Percentiles rank a stretch among this genome's conserved stretches.
phyloP scores from a whole-genome alignment of 1,139 yeast species.

The Saccharomyces hybrid region DNA sequence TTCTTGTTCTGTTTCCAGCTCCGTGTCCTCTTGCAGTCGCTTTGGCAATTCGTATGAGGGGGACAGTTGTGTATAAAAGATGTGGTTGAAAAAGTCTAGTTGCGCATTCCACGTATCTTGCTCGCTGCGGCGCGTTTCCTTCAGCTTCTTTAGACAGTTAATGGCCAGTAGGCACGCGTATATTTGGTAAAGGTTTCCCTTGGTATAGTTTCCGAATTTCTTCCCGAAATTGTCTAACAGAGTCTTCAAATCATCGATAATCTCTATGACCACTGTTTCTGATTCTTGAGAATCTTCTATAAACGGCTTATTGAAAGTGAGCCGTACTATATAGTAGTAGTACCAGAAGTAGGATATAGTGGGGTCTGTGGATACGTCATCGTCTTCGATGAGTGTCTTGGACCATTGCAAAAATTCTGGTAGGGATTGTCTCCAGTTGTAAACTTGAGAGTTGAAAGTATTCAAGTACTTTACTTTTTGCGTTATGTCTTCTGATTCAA shows the following conservation, averaged over 20 bases:
- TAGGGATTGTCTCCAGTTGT: slow-evolving; percentile 42
- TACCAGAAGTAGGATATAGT: slow-evolving; percentile 48
- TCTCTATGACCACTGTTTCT: slow-evolving; percentile 22
- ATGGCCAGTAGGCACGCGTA: slow-evolving; percentile 30
- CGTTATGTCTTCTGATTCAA: slow-evolving; percentile 25
- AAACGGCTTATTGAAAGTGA: slow-evolving; percentile 55
- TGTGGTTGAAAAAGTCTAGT: slow-evolving; percentile 22
- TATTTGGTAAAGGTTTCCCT: slow-evolving; percentile 28
- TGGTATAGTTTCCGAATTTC: slow-evolving; percentile 22
- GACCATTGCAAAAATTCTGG: slow-evolving; percentile 49
- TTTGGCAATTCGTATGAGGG: slow-evolving; percentile 26
- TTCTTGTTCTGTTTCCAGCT: slow-evolving; percentile 20
- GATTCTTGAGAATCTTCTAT: slow-evolving; percentile 33
- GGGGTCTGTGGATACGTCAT: slow-evolving; percentile 37
- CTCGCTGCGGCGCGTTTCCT: slow-evolving; percentile 9
- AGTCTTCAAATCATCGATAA: slow-evolving; percentile 25
- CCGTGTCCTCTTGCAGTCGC: slow-evolving; percentile 20
- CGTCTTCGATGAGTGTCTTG: slow-evolving; percentile 34
- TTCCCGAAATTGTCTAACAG: slow-evolving; percentile 25
- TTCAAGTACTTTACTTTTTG: slow-evolving; percentile 29
- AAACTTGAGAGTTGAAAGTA: slow-evolving; percentile 44
- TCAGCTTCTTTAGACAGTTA: slow-evolving; percentile 23
- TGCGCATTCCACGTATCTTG: slow-evolving; percentile 12
- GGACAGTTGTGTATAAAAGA: slow-evolving; percentile 21
- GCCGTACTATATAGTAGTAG: slow-evolving; percentile 48